A percentile compares a stretch with the other conserved stretches of the same genome.
Evolutionary conservation across 2,329 filamentous ascomycete genomes (phyloP).

Genomic region (Sporothrix luriei): DNA sequence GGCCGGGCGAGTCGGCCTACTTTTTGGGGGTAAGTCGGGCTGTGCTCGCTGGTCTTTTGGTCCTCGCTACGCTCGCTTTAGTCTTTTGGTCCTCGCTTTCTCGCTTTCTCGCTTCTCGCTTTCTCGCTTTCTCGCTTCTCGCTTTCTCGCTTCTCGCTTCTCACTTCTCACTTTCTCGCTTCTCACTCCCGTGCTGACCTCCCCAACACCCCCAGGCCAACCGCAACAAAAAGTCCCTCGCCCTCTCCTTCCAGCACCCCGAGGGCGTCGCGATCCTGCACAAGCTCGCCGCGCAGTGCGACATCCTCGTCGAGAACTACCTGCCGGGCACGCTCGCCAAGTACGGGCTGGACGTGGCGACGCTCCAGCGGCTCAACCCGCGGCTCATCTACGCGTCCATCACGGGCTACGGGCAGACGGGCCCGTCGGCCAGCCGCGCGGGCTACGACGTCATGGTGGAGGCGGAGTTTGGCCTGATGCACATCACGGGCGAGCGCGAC

Average conservation of each 20-base stretch:
- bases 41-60: not conserved
- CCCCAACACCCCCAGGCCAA: too few species aligned
- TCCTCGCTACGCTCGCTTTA: not conserved
- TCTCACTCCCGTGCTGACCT: too few species aligned
- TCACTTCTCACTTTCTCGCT: not conserved
- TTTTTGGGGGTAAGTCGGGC: constrained; percentile 71
- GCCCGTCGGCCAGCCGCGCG: constrained; percentile 81
- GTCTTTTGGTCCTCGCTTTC: too few species aligned
- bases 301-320: constrained; percentile 96
- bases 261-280: constrained; percentile 85
- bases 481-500: constrained; percentile 88
- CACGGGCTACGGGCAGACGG: constrained; percentile 94
- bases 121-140: not conserved
- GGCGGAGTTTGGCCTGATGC: constrained; percentile 97
- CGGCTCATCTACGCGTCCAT: constrained; percentile 91
- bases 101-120: not conserved
- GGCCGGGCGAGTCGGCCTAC: constrained; percentile 91
- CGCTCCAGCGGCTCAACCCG: constrained; percentile 79
- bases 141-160: too few species aligned
- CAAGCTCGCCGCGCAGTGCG: constrained; percentile 78
- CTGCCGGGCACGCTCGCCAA: constrained; percentile 86
- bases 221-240: constrained; percentile 94
- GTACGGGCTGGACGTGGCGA: constrained; percentile 86
- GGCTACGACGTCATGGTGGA: constrained; percentile 99
- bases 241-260: constrained; percentile 83